Evolutionary conservation across 495 filamentous ascomycete species (phyloP), one percentile per base, ranked within the genome.

Genomic region (Evernia prunastri): DNA sequence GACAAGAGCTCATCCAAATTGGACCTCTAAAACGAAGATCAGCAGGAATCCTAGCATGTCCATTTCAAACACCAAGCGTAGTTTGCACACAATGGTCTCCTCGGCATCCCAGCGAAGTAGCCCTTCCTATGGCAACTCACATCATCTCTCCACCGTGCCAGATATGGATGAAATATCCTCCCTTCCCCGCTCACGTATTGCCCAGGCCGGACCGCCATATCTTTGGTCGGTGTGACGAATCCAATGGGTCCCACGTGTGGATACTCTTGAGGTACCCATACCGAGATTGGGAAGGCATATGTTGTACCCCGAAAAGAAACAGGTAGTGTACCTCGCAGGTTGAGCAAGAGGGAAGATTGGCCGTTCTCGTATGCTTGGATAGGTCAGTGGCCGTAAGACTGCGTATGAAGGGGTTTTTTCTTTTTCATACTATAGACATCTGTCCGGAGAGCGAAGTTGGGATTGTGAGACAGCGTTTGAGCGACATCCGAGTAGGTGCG

Each of bases 211-310:
- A 97, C 87, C 59, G 89, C 76, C 91, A 98, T 97, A 70, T 87
- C 90, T 66, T 88, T 86, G 3, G 89, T 88, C 27, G 95, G 92
- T 12, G 86, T 92, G 49, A 97, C 90, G 74, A 96, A 98, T 60
- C 84, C 84, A 20, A 97, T 81, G 0, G 94, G 94, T 10, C 90
- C 79, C 69, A 96, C 89, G 42, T 83, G 82, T 39, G 94, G 95
- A 70, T 98, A 98, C 36, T 86, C 84, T 68, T 94, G 91, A 2
- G 95, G 94, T n/a, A 98, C 82, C 95, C 95, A 98, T 83, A 97
- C 67, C 66, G 90, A 85, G 60, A 98, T 81, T 13, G 94, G 94
- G 64, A 97, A 96, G 61, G 89, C 86, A 75, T 97, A 98, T 17
- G 87, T 89, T 20, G 86, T 84, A 70, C 92, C 92, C 69, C 94